phyloP scores from a whole-genome alignment of 2,329 filamentous ascomycete genomes.

The Scedosporium apiospermum region DNA sequence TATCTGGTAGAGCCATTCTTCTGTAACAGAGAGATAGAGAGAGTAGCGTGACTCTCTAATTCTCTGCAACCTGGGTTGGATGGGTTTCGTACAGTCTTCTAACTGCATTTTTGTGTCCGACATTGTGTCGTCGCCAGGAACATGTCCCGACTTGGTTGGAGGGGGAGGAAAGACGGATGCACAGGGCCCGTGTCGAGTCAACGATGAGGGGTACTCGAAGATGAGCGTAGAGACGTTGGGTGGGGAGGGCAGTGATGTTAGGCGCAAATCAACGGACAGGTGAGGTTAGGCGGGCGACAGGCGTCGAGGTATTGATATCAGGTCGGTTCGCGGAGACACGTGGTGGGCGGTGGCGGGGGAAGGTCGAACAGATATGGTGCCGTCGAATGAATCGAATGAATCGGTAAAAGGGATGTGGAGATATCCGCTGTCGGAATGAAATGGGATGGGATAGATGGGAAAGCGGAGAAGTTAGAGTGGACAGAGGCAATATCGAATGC shows the following conservation, averaged over 20 bases:
- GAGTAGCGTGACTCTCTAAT: neutral
- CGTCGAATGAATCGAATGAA: neutral
- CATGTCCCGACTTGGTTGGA: slow-evolving; percentile 6
- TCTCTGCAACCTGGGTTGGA: slow-evolving; percentile 1
- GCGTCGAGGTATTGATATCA: neutral
- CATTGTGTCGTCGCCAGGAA: slow-evolving; percentile 46
- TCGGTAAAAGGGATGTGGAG: neutral
- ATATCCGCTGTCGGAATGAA: too few relatives aligned
- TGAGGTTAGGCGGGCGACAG: neutral
- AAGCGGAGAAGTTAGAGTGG: neutral
- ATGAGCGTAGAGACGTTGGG: slow-evolving; percentile 9
- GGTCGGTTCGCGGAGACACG: neutral
- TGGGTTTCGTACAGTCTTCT: slow-evolving; percentile 64
- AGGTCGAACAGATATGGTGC: neutral
- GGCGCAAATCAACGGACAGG: slow-evolving; percentile 5
- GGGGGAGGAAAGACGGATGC: neutral
- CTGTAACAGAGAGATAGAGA: neutral
- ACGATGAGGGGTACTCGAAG: slow-evolving; percentile 6
- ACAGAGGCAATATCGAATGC: neutral
- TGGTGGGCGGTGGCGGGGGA: neutral
- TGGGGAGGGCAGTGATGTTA: slow-evolving; percentile 2
- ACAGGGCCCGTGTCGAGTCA: slow-evolving; percentile 3
- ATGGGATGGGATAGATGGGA: neutral
- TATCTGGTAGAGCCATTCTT: neutral
- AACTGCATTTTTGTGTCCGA: slow-evolving; percentile 71